These are phyloP conservation scores for Dactylellina sp. DNA, from an alignment of 2,329 filamentous ascomycete species.

Conservation along the genomic window DNA sequence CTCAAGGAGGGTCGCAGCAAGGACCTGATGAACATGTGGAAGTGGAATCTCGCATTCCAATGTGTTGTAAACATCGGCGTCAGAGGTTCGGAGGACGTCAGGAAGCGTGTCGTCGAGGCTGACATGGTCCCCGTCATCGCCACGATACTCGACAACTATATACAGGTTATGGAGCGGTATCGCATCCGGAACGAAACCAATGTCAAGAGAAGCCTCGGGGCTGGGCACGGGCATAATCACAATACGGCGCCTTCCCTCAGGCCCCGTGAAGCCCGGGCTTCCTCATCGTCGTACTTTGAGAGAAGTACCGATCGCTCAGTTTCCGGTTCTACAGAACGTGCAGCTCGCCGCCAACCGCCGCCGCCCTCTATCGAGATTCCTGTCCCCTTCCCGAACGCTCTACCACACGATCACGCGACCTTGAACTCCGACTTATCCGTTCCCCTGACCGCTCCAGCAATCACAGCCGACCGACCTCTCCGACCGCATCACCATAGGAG, in stretches of 20 bases:
- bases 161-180: constrained; percentile 92
- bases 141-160: constrained; percentile 97
- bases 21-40: constrained; percentile 99
- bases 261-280: constrained; percentile 63
- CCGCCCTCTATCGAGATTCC: constrained; percentile 87
- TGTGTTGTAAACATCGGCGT: constrained; percentile 99
- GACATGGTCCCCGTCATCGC: constrained; percentile 99
- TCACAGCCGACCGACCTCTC: constrained; percentile 44
- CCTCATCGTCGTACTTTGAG: constrained; percentile 62
- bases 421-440: constrained; percentile 57
- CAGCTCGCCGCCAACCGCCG: constrained; percentile 80
- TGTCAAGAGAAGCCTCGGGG: constrained; percentile 71
- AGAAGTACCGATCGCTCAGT: constrained; percentile 64
- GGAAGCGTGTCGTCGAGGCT: constrained; percentile 94
- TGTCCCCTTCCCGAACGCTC: constrained; percentile 67
- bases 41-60: constrained; percentile 99
- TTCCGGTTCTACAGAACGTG: constrained; percentile 70
- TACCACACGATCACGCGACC: constrained; percentile 65
- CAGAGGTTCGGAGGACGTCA: constrained; percentile 90
- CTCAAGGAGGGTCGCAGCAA: constrained; percentile 96
- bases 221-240: constrained; percentile 60
- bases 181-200: constrained; percentile 87
- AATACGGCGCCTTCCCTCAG: constrained; percentile 62
- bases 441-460: constrained; percentile 42
- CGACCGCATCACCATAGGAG: constrained; percentile 62